These are phyloP conservation scores for Meyerozyma elateridarum DNA, from an alignment of 1,139 yeast species.

Conservation along the genomic window DNA sequence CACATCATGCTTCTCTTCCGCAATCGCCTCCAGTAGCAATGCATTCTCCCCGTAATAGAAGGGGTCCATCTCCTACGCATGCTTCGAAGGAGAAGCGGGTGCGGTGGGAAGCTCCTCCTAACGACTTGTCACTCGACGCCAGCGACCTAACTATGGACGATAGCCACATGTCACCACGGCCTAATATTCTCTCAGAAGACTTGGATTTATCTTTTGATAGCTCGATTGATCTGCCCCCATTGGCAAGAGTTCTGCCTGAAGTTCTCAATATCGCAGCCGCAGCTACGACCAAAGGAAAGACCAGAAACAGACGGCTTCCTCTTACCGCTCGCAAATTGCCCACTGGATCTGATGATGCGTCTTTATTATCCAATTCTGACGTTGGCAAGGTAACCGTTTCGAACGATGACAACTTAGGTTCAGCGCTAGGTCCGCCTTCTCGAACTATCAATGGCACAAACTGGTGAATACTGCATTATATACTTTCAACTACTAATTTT, in stretches of 20 bases:
- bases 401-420: too few species aligned
- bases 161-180: background rate
- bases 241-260: background rate
- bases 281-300: background rate
- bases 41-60: background rate
- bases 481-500: too few species aligned
- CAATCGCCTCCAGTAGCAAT: background rate
- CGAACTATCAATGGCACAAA: too few species aligned
- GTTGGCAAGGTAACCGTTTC: too few species aligned
- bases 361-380: too few species aligned
- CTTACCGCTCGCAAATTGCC: slow-evolving; percentile 1
- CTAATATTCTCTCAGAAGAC: background rate
- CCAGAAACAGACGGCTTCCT: background rate
- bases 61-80: background rate
- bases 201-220: slow-evolving; percentile 1
- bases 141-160: slow-evolving; percentile 2
- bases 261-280: background rate
- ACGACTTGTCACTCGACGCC: slow-evolving; percentile 1
- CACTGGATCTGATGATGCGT: too few species aligned
- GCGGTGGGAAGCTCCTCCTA: background rate
- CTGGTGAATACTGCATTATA: too few species aligned
- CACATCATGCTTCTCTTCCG: background rate
- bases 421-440: too few species aligned
- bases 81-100: background rate
- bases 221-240: slow-evolving; percentile 1